phyloP scores from a whole-genome alignment of 805 yeast species.

The Maudiozyma barnettii region DNA sequence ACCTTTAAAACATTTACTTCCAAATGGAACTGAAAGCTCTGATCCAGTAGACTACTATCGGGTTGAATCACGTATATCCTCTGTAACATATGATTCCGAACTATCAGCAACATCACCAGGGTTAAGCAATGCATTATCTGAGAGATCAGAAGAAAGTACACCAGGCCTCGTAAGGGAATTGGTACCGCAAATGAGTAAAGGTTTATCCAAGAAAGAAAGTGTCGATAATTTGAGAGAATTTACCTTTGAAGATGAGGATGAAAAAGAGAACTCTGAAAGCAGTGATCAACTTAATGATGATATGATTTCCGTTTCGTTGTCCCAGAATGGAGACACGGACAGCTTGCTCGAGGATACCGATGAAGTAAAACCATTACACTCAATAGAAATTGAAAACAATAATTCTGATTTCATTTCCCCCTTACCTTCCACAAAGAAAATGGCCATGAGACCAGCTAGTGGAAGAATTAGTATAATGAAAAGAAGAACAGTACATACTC shows the following conservation, averaged over 20 bases:
- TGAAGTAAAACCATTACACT: not conserved
- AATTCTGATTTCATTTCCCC: not conserved
- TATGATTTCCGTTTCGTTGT: not conserved
- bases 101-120: slow-evolving; percentile 27
- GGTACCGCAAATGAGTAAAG: not conserved
- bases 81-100: slow-evolving; percentile 52
- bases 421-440: slow-evolving; percentile 8
- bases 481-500: slow-evolving; percentile 6
- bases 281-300: not conserved
- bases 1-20: slow-evolving; percentile 4
- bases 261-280: not conserved
- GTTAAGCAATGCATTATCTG: not conserved
- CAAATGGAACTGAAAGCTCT: slow-evolving; percentile 5
- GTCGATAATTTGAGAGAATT: slow-evolving; percentile 40
- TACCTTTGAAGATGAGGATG: slow-evolving; percentile 23
- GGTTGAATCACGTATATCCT: slow-evolving; percentile 32
- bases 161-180: not conserved
- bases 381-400: not conserved
- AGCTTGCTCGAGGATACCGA: not conserved
- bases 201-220: slow-evolving; percentile 41
- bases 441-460: slow-evolving; percentile 22
- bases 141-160: not conserved
- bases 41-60: slow-evolving; percentile 4
- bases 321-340: not conserved
- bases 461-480: slow-evolving; percentile 26